Percentiles rank a stretch among this genome's conserved stretches.
These are phyloP conservation scores for Backusella macrospora DNA, from an alignment of 192 early-diverging fungal genomes.

Conservation along the genomic window DNA sequence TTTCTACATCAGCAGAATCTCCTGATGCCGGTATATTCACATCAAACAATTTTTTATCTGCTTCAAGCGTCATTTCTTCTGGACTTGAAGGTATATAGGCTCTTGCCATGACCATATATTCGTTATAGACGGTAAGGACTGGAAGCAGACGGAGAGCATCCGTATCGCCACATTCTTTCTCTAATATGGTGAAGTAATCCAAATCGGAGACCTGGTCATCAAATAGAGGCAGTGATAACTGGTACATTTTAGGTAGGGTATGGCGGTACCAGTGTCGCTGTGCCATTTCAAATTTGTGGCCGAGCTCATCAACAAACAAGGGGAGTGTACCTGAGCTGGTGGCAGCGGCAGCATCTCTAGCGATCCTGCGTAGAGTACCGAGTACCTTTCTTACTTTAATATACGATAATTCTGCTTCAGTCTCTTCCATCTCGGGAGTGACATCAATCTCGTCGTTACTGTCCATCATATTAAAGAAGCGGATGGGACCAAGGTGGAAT, in stretches of 20 bases:
- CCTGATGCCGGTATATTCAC: neutral
- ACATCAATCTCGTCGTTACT: neutral
- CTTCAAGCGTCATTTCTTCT: neutral
- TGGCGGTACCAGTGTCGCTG: conserved; percentile 21
- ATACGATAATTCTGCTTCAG: neutral
- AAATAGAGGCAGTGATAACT: conserved; percentile 8
- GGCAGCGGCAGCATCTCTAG: too few species aligned
- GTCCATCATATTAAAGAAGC: neutral
- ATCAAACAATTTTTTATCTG: neutral
- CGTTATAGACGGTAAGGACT: neutral
- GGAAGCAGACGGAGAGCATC: neutral
- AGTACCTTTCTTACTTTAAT: neutral
- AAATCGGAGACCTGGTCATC: conserved; percentile 14
- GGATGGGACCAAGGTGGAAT: neutral
- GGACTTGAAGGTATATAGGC: neutral
- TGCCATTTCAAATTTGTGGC: conserved; percentile 12
- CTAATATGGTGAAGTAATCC: neutral
- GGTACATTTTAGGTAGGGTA: conserved; percentile 11
- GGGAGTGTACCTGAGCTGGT: neutral
- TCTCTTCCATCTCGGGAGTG: neutral
- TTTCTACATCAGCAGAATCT: neutral
- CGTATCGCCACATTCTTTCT: neutral
- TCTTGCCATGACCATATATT: conserved; percentile 19
- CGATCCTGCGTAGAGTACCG: neutral
- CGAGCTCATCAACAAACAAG: neutral